Percentiles rank a stretch among this genome's conserved stretches.
phyloP scores from a whole-genome alignment of 139 green algal species.

The Chlamydomonas incerta region DNA sequence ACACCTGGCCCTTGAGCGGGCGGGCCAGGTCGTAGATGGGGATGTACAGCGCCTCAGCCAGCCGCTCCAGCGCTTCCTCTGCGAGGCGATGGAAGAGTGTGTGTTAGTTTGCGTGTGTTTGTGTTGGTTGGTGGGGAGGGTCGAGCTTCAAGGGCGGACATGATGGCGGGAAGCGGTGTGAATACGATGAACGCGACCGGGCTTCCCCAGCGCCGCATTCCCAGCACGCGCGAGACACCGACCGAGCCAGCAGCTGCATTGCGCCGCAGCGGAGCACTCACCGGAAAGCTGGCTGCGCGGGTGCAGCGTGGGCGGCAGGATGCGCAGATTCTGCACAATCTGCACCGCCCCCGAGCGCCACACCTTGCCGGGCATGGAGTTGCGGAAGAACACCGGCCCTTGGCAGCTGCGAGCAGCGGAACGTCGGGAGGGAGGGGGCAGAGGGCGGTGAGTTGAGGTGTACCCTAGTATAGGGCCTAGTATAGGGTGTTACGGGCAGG shows the following conservation, averaged over 20 bases:
- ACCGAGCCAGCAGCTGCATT: too few relatives aligned
- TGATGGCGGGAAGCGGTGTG: too few relatives aligned
- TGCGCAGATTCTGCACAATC: slow-evolving; percentile 63
- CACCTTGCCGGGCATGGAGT: slow-evolving; percentile 62
- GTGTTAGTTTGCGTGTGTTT: too few relatives aligned
- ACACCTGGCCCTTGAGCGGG: slow-evolving; percentile 44
- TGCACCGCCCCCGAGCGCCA: slow-evolving; percentile 56
- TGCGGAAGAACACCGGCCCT: slow-evolving; percentile 41
- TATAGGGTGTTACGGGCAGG: too few relatives aligned
- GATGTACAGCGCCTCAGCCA: slow-evolving; percentile 63
- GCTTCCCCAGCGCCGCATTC: too few relatives aligned
- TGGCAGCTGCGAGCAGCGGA: too few relatives aligned
- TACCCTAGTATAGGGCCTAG: too few relatives aligned
- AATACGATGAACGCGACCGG: too few relatives aligned
- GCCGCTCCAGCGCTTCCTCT: slow-evolving; percentile 42
- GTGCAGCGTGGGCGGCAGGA: slow-evolving; percentile 59
- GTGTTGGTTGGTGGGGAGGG: neutral
- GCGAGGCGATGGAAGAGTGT: neutral
- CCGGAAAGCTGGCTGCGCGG: slow-evolving; percentile 52
- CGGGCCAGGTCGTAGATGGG: slow-evolving; percentile 52
- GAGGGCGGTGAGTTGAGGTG: too few relatives aligned
- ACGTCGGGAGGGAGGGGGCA: too few relatives aligned
- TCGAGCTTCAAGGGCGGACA: neutral
- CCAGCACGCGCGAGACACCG: too few relatives aligned
- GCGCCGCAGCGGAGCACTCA: too few relatives aligned